phyloP scores from a whole-genome alignment of 1,139 yeast genomes.

The Lodderomyces parapsilosis region DNA sequence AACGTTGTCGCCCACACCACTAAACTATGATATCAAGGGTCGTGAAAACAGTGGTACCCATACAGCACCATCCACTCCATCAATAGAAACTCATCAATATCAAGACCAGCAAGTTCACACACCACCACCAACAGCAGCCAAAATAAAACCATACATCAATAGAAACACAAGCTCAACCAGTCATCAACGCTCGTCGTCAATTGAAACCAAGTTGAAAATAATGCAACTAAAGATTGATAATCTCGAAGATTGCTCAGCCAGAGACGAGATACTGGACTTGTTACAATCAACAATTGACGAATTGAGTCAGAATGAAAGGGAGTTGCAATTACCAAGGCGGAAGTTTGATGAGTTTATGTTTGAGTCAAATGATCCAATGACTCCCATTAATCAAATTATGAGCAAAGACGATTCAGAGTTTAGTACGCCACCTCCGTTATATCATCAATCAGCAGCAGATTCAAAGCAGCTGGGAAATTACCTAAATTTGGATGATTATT shows the following conservation, averaged over 20 bases:
- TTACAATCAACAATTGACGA: slow-evolving; percentile 3
- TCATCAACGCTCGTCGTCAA: not conserved
- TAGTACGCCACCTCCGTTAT: not conserved
- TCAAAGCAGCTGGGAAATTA: no score
- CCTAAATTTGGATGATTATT: no score
- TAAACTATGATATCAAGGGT: not conserved
- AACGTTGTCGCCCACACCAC: not conserved
- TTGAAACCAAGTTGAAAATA: slow-evolving; percentile 4
- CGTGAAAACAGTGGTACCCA: not conserved
- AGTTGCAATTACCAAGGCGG: slow-evolving; percentile 2
- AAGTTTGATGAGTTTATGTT: not conserved
- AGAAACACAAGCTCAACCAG: no score
- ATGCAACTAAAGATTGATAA: slow-evolving; percentile 1
- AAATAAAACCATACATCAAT: not conserved
- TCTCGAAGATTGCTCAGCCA: not conserved
- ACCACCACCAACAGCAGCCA: slow-evolving; percentile 1
- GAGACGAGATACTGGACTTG: not conserved
- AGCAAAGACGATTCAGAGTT: not conserved
- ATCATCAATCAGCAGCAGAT: not conserved
- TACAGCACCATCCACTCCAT: not conserved
- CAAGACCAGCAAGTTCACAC: not conserved
- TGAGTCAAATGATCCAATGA: not conserved
- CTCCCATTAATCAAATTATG: not conserved
- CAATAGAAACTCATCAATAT: not conserved
- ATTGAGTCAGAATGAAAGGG: not conserved